Evolutionary conservation across 164 flowering plant species (phyloP).

Genomic region (Tinospora cordifolia): DNA sequence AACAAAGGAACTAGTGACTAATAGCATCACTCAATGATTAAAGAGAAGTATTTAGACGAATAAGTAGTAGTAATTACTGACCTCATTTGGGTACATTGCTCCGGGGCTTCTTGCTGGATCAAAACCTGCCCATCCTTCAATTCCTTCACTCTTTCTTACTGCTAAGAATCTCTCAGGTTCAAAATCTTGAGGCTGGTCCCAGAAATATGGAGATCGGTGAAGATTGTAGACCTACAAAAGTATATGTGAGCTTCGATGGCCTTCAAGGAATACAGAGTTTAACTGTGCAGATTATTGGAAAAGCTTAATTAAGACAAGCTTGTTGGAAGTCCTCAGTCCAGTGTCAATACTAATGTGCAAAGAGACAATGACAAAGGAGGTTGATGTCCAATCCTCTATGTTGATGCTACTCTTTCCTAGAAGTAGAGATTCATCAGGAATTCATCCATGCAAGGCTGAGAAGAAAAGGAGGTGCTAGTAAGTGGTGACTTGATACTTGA

Average conservation of each 20-base stretch:
- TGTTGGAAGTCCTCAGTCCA: too few species aligned
- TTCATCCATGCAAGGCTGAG: too few species aligned
- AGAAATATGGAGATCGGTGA: slow-evolving; percentile 87
- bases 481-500: too few species aligned
- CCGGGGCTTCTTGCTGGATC: slow-evolving; percentile 94
- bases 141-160: slow-evolving; percentile 36
- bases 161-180: slow-evolving; percentile 82
- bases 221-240: slow-evolving; percentile 74
- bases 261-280: not conserved
- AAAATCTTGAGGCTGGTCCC: slow-evolving; percentile 81
- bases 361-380: too few species aligned
- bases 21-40: not conserved
- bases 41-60: not conserved
- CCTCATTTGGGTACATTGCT: slow-evolving; percentile 94
- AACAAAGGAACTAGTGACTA: not conserved
- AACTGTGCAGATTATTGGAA: not conserved
- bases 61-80: slow-evolving; percentile 7
- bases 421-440: too few species aligned
- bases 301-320: too few species aligned
- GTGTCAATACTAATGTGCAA: too few species aligned
- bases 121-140: slow-evolving; percentile 89
- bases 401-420: too few species aligned
- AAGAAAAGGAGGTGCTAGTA: too few species aligned
- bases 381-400: too few species aligned
- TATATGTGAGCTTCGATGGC: not conserved